Conservation (phyloP, 2,329 filamentous ascomycete genomes). For the Hyphodiscus sp. region DNA sequence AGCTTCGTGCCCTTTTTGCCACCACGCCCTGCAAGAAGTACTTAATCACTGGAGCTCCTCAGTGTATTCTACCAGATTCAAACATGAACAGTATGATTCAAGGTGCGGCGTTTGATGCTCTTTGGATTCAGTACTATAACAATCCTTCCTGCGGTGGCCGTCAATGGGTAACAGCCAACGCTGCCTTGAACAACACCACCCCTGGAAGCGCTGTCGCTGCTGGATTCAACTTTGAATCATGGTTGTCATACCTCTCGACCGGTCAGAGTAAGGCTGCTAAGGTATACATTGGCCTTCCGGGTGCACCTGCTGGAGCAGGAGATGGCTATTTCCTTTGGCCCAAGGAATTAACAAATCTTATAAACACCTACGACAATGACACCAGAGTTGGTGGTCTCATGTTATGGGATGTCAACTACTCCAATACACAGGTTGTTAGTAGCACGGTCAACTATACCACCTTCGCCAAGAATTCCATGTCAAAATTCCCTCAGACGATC, state of each 20-base stretch:
- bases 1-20: no score
- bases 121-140: no score
- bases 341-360: conserved; percentile 9
- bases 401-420: conserved; percentile 15
- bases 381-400: conserved; percentile 21
- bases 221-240: conserved; percentile 17
- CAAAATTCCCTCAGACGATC: no score
- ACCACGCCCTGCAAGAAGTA: no score
- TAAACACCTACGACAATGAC: conserved; percentile 12
- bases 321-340: conserved; percentile 7
- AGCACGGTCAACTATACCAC: no score
- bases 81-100: no score
- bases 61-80: no score
- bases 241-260: conserved; percentile 11
- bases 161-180: conserved; percentile 8
- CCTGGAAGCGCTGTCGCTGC: conserved; percentile 8
- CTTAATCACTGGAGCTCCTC: no score
- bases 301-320: conserved; percentile 4
- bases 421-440: no score
- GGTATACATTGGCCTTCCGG: conserved; percentile 20
- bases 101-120: no score
- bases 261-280: conserved; percentile 17
- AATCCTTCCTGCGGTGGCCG: no score
- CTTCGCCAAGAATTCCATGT: no score
- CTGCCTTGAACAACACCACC: conserved; percentile 1